Conservation (phyloP, 176 grass and related monocot species). For the Bothriochloa decipiens region DNA sequence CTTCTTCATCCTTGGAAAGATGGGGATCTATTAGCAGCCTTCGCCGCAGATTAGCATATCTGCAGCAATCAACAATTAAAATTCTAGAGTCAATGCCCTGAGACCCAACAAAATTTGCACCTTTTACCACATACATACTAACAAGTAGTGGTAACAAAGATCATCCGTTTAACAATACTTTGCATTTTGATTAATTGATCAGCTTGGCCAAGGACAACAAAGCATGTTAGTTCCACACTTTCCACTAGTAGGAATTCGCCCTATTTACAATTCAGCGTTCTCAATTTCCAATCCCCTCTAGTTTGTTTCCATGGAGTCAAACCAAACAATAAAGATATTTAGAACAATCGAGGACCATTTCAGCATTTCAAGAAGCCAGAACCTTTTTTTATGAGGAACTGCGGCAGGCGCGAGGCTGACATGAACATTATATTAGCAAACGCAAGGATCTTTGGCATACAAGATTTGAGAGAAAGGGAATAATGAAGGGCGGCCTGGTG, state of each 20-base stretch:
- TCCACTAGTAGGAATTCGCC: not conserved
- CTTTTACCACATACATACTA: not conserved
- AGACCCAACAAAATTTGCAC: not conserved
- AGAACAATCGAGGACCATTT: not conserved
- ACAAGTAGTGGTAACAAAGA: not conserved
- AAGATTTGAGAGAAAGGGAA: not conserved
- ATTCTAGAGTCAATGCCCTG: not conserved
- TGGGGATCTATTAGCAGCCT: conserved; percentile 85
- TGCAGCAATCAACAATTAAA: conserved; percentile 34
- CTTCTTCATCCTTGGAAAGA: conserved; percentile 84
- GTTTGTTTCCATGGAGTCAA: not conserved
- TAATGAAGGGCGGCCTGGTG: no score
- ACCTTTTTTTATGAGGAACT: not conserved
- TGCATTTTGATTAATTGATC: conserved; percentile 16
- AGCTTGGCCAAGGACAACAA: not conserved
- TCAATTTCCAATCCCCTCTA: not conserved
- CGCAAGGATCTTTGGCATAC: not conserved
- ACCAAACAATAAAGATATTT: conserved; percentile 25
- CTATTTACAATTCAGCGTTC: not conserved
- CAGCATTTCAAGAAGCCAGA: not conserved
- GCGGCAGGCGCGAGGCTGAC: not conserved
- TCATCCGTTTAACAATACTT: not conserved
- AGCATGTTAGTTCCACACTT: not conserved
- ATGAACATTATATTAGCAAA: not conserved
- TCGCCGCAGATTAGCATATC: conserved; percentile 81